phyloP scores from a whole-genome alignment of 2,329 filamentous ascomycete genomes.

The Calonectria pseudoturangicola region DNA sequence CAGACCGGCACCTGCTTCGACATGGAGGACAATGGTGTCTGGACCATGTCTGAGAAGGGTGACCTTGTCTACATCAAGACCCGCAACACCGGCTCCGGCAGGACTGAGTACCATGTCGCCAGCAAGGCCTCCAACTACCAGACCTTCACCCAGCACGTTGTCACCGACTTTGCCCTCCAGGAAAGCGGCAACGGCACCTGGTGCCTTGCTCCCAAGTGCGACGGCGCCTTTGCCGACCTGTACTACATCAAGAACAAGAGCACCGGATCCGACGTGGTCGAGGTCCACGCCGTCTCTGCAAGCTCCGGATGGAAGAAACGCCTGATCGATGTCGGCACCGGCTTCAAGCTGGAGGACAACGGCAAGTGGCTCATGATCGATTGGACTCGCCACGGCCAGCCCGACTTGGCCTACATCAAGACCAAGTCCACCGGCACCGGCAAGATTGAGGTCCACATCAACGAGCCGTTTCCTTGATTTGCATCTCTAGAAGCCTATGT shows the following conservation, averaged over 20 bases:
- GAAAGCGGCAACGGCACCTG: not conserved
- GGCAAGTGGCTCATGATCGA: not conserved
- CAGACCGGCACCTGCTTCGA: conserved; percentile 4
- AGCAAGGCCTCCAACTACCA: not conserved
- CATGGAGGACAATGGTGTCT: not conserved
- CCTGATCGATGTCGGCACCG: not conserved
- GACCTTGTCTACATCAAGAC: conserved; percentile 8
- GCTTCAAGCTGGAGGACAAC: not conserved
- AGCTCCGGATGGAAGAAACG: conserved; percentile 4
- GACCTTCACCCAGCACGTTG: not conserved
- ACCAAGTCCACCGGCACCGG: not conserved
- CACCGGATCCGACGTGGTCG: not conserved
- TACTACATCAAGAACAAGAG: conserved; percentile 11
- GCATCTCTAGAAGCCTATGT: too few relatives aligned
- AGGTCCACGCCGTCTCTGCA: conserved; percentile 4
- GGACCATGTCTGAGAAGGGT: not conserved
- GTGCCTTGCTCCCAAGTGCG: not conserved
- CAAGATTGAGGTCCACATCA: conserved; percentile 3
- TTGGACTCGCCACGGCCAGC: not conserved
- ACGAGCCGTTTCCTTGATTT: not conserved
- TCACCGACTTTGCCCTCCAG: not conserved
- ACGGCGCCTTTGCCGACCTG: conserved; percentile 4
- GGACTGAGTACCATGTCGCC: not conserved
- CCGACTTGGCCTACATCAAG: not conserved
- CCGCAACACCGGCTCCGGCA: not conserved